Percentiles rank a stretch among this genome's conserved stretches.
These are phyloP conservation scores for Lactarius indigo DNA, from an alignment of 768 basidiomycete species.

Conservation along the genomic window DNA sequence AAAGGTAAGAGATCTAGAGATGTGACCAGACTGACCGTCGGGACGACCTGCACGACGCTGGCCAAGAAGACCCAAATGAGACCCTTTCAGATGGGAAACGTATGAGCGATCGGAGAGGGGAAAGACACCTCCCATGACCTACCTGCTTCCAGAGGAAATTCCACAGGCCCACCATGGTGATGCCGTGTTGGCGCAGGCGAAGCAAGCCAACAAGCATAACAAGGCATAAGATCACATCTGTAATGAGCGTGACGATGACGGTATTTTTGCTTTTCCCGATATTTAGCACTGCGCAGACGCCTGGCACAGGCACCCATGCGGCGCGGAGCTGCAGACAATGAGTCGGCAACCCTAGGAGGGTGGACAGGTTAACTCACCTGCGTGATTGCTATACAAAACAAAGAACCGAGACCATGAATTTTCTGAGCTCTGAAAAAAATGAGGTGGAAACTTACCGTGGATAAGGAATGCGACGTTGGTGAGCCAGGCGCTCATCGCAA, in stretches of 20 bases:
- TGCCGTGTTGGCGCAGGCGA: neutral
- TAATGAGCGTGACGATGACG: neutral
- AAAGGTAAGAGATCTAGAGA: too few species aligned
- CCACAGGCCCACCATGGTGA: neutral
- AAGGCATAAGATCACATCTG: conserved; percentile 5
- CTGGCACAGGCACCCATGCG: neutral
- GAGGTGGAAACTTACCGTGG: neutral
- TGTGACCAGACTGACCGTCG: neutral
- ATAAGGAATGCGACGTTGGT: conserved; percentile 5
- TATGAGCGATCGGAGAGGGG: neutral
- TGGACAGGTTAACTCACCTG: neutral
- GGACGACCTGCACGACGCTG: neutral
- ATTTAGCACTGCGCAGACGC: neutral
- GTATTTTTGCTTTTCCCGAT: neutral
- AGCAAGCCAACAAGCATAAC: conserved; percentile 15
- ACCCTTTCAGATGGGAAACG: neutral
- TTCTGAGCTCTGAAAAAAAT: too few species aligned
- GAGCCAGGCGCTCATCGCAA: neutral
- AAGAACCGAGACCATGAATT: too few species aligned
- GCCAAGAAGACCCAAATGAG: conserved; percentile 1
- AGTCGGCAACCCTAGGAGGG: neutral
- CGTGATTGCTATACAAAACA: neutral
- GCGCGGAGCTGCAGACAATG: neutral
- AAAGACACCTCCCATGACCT: neutral
- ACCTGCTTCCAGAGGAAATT: conserved; percentile 15